Base-by-base conservation (phyloP, 257 asterid species). In the Fraxinus americana region DNA sequence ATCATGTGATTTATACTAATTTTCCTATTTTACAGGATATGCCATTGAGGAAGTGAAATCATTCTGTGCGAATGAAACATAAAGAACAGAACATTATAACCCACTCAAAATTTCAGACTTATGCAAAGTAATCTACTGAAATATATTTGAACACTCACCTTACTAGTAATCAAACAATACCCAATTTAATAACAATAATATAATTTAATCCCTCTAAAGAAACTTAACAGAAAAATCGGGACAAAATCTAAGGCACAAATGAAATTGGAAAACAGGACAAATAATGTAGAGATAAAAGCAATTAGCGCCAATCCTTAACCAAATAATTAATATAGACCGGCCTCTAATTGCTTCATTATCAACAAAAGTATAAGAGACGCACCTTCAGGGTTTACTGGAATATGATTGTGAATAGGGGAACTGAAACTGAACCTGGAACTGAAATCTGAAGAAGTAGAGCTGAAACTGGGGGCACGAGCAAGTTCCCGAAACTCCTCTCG, bases 401-500 rank as follows among this genome's bases (percentile, higher is more conserved):
- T 5, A 17, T 17, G 66, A n/a, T n/a, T 12, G 27, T 57, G 66
- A 17, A 57, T 0, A 8, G 66, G 66, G 21, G 66, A 57, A n/a
- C 27, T 17, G 63, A 52, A 41, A 16, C 9, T 35, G 10, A 9
- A 66, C 1, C 59, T 63, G 14, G 38, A 35, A 25, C 61, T 77
- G 25, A 34, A 30, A 34, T 66, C 75, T 7, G 77, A 76, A 45
- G 81, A 66, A 9, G 21, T 43, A 1, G 76, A 70, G 48, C 54
- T 12, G n/a, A 70, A 4, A 41, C 76, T 77, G 14, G 65, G 71
- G 19, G 57, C 67, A 34, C 65, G 84, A 5, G 72, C 77, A 35
- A 75, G 80, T 50, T 72, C 74, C 74, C 81, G 14, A 17, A 81
- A 16, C 71, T 75, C 48, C 52, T 74, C 77, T 45, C 35, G 72